Conservation (phyloP, 1,284 basidiomycete genomes). For the Clitocybe nebularis region DNA sequence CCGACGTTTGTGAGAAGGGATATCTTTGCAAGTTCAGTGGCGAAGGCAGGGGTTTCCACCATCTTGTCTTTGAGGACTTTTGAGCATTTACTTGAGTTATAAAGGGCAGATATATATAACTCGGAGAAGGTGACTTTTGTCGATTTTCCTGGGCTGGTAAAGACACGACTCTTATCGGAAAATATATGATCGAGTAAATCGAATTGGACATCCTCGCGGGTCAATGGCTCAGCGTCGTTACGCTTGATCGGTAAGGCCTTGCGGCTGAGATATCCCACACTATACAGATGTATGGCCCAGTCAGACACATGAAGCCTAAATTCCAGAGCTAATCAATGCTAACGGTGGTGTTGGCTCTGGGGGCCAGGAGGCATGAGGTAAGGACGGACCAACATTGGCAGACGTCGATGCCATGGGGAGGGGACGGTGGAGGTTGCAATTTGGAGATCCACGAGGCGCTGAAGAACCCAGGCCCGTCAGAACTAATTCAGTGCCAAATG, state of each 20-base stretch:
- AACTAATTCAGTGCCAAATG: too few relatives aligned
- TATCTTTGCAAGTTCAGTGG: slow-evolving; percentile 79
- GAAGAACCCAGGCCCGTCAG: too few relatives aligned
- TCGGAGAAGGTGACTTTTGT: slow-evolving; percentile 73
- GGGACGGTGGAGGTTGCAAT: slow-evolving; percentile 31
- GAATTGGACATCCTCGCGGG: slow-evolving; percentile 80
- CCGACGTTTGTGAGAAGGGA: slow-evolving; percentile 88
- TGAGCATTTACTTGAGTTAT: slow-evolving; percentile 80
- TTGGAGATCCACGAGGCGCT: slow-evolving; percentile 31
- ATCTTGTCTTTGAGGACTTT: slow-evolving; percentile 86
- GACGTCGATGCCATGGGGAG: slow-evolving; percentile 43
- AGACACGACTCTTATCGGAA: slow-evolving; percentile 61
- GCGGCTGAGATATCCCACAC: slow-evolving; percentile 64
- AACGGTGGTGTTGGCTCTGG: slow-evolving; percentile 47
- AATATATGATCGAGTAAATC: slow-evolving; percentile 82
- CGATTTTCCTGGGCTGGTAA: slow-evolving; percentile 57
- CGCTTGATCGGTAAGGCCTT: slow-evolving; percentile 76
- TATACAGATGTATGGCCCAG: slow-evolving; percentile 21
- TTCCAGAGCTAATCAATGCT: slow-evolving; percentile 21
- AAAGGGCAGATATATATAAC: slow-evolving; percentile 78
- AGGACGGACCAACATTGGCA: slow-evolving; percentile 12
- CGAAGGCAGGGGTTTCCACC: slow-evolving; percentile 74
- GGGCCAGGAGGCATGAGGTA: slow-evolving; percentile 35
- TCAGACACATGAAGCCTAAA: slow-evolving; percentile 10
- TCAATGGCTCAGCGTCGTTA: slow-evolving; percentile 73